Evolutionary conservation across 768 basidiomycete species (phyloP).

Genomic region (Hydnum rufescens): DNA sequence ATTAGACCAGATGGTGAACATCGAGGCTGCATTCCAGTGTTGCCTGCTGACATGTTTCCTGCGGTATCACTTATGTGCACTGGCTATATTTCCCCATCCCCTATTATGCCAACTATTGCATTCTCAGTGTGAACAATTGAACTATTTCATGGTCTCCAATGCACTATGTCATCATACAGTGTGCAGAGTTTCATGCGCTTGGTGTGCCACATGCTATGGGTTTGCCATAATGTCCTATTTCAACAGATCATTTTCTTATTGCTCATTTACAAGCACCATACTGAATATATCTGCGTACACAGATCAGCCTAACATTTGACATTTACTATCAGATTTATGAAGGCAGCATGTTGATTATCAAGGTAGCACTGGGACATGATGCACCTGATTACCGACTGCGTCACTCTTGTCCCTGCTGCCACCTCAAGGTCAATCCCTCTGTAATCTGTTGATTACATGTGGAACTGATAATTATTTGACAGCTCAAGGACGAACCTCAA

Average conservation of each 20-base stretch:
- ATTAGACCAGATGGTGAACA: background rate
- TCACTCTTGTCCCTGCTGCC: constrained; percentile 22
- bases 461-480: no score
- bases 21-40: background rate
- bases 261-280: constrained; percentile 15
- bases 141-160: background rate
- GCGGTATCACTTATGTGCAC: background rate
- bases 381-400: constrained; percentile 18
- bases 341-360: constrained; percentile 13
- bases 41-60: background rate
- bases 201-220: constrained; percentile 14
- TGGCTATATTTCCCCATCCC: background rate
- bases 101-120: background rate
- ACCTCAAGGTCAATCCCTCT: constrained; percentile 6
- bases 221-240: constrained; percentile 10
- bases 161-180: constrained; percentile 9
- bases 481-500: no score
- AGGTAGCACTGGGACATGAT: constrained; percentile 15
- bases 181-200: constrained; percentile 15
- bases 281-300: constrained; percentile 2
- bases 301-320: constrained; percentile 20
- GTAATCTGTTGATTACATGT: background rate
- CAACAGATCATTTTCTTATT: no score
- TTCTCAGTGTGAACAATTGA: background rate
- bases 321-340: constrained; percentile 18